A percentile compares a stretch with the other conserved stretches of the same genome.
These are phyloP conservation scores for Candida railenensis DNA, from an alignment of 805 yeast genomes.

Conservation along the genomic window DNA sequence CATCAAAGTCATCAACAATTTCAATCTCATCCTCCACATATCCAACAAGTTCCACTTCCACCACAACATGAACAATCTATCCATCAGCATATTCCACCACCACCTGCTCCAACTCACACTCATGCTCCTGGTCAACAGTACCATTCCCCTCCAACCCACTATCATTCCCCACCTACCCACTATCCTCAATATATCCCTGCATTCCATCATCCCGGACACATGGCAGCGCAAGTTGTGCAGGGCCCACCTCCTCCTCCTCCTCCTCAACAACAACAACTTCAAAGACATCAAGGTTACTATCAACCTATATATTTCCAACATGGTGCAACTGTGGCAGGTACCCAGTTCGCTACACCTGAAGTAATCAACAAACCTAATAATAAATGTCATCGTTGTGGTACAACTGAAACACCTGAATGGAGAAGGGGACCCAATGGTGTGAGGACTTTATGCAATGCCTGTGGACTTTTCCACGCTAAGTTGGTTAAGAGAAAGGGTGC, in stretches of 20 bases:
- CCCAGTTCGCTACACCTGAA: conserved; percentile 26
- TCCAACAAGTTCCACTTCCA: conserved; percentile 1
- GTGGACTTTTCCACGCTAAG: conserved; percentile 44
- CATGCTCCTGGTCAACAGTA: conserved; percentile 4
- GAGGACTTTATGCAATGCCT: conserved; percentile 44
- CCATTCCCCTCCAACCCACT: conserved; percentile 3
- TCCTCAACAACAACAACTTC: conserved; percentile 6
- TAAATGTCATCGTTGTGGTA: conserved; percentile 45
- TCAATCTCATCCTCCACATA: conserved; percentile 2
- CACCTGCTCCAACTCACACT: neutral
- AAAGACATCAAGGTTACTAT: conserved; percentile 9
- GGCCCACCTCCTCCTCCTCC: conserved; percentile 8
- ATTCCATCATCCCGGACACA: conserved; percentile 7
- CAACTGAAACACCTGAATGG: conserved; percentile 48
- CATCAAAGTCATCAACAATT: conserved; percentile 8
- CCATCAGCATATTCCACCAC: conserved; percentile 1
- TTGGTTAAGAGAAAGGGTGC: conserved; percentile 57
- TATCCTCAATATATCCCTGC: conserved; percentile 2
- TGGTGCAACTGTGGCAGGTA: conserved; percentile 6
- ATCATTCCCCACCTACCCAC: conserved; percentile 3
- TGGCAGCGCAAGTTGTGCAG: conserved; percentile 12
- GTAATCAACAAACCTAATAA: conserved; percentile 32
- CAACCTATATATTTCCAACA: conserved; percentile 10
- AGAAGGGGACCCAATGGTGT: conserved; percentile 45
- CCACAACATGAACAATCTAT: conserved; percentile 4